These are phyloP conservation scores for Saururus chinensis DNA, from an alignment of 164 flowering plant genomes.

Conservation along the genomic window DNA sequence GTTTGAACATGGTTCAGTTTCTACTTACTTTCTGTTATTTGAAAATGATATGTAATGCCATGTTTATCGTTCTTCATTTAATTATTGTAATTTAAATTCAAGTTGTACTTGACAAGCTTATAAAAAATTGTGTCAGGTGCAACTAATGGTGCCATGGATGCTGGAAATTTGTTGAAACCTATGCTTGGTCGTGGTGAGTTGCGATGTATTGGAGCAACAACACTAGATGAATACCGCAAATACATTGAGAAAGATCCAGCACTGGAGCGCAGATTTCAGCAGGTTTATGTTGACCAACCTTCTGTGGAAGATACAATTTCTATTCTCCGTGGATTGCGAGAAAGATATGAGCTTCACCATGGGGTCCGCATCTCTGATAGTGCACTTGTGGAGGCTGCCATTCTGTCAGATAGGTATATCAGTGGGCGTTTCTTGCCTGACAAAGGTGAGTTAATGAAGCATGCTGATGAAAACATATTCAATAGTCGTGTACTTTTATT, in stretches of 20 bases:
- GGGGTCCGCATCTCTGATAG: constrained; percentile 86
- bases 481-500: background rate
- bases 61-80: too few species aligned
- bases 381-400: constrained; percentile 92
- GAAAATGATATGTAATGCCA: too few species aligned
- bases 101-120: background rate
- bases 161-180: constrained; percentile 88
- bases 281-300: constrained; percentile 91
- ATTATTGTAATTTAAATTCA: background rate
- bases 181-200: constrained; percentile 96
- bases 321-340: constrained; percentile 79
- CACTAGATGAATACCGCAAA: constrained; percentile 88
- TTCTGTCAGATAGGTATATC: constrained; percentile 86
- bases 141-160: constrained; percentile 96
- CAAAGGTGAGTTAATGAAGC: constrained; percentile 45
- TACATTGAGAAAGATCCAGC: constrained; percentile 95
- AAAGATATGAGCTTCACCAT: constrained; percentile 90
- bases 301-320: constrained; percentile 81
- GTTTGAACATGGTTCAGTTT: too few species aligned
- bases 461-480: too few species aligned
- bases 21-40: too few species aligned
- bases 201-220: constrained; percentile 93
- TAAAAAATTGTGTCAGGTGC: constrained; percentile 49
- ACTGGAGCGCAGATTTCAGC: constrained; percentile 90
- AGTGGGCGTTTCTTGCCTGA: constrained; percentile 93